A percentile compares a stretch with the other conserved stretches of the same genome.
These are phyloP conservation scores for Psilocybe tampanensis DNA, from an alignment of 768 basidiomycete species.

Conservation along the genomic window DNA sequence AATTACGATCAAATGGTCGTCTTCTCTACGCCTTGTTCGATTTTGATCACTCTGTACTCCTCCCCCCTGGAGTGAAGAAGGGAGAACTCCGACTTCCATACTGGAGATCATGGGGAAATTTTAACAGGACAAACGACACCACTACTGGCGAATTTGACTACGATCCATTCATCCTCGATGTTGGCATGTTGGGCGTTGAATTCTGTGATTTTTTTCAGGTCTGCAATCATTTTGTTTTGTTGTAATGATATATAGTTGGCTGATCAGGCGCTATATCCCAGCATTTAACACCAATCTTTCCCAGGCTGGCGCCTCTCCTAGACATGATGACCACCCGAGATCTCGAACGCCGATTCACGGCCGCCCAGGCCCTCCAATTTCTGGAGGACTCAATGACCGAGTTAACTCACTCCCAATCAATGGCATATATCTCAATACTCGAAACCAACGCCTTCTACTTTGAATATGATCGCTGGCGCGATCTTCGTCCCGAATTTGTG, in stretches of 20 bases:
- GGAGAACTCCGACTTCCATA: background rate
- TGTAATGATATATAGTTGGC: background rate
- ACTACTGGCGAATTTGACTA: background rate
- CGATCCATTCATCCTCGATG: background rate
- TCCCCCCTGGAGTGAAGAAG: background rate
- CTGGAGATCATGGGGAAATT: background rate
- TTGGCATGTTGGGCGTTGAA: background rate
- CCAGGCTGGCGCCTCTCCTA: constrained; percentile 27
- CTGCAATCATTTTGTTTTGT: background rate
- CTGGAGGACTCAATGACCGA: constrained; percentile 17
- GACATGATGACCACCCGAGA: constrained; percentile 29
- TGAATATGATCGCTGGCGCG: constrained; percentile 19
- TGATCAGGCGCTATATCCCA: background rate
- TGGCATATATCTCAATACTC: background rate
- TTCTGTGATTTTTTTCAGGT: background rate
- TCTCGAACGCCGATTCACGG: constrained; percentile 25
- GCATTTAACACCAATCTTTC: background rate
- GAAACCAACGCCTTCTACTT: background rate
- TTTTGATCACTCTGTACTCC: background rate
- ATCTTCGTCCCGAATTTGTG: constrained; percentile 17
- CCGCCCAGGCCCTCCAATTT: constrained; percentile 28
- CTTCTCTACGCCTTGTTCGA: background rate
- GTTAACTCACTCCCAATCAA: background rate
- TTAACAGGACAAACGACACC: background rate
- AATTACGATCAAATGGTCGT: background rate